These are phyloP conservation scores for Microstegium vimineum DNA, from an alignment of 176 grass and related monocot species.

Conservation along the genomic window DNA sequence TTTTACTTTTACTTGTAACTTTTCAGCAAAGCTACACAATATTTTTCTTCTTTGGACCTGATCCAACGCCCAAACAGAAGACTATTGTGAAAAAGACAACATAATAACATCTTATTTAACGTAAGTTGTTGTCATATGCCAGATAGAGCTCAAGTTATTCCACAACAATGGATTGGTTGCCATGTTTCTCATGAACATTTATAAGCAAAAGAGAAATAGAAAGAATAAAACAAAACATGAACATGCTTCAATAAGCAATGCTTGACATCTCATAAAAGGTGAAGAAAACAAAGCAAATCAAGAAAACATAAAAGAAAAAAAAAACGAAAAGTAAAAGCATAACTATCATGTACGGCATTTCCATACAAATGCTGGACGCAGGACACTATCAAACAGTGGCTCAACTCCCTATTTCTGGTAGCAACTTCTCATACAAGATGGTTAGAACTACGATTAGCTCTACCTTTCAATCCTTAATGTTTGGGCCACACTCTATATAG, in stretches of 20 bases:
- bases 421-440: neutral
- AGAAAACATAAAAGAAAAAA: neutral
- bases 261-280: neutral
- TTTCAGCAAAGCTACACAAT: neutral
- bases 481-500: neutral
- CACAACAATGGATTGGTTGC: neutral
- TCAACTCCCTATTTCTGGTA: neutral
- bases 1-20: neutral
- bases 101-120: neutral
- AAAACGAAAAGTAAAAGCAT: neutral
- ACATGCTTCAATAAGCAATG: neutral
- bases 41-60: neutral
- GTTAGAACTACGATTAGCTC: neutral
- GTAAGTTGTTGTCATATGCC: too few species aligned
- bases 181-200: neutral
- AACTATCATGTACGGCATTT: neutral
- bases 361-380: neutral
- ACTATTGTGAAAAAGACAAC: neutral
- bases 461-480: neutral
- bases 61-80: neutral
- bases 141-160: neutral
- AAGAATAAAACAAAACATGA: constrained; percentile 5
- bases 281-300: neutral
- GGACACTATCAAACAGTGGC: neutral
- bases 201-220: neutral